phyloP scores from a whole-genome alignment of 2,329 filamentous ascomycete species.

The Nannizziopsis barbatae region DNA sequence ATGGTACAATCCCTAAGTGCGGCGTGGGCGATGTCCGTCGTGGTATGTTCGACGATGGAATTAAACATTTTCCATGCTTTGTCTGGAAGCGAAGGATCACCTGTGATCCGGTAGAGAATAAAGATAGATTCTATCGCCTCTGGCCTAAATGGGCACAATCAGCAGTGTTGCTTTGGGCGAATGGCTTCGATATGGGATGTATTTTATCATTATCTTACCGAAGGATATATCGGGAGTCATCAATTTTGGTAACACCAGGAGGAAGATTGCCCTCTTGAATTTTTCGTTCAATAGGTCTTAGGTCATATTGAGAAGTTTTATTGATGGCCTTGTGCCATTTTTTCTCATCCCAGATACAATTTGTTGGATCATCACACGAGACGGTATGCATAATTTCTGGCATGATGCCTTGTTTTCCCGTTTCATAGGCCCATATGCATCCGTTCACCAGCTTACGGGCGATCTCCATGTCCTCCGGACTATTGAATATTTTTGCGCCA shows the following conservation, averaged over 20 bases:
- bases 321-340: constrained; percentile 8
- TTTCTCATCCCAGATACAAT: constrained; percentile 13
- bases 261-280: constrained; percentile 10
- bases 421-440: constrained; percentile 46
- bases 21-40: constrained; percentile 55
- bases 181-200: constrained; percentile 11
- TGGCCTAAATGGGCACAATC: constrained; percentile 38
- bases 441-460: constrained; percentile 44
- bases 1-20: constrained; percentile 27
- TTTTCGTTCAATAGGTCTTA: not conserved
- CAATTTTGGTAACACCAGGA: constrained; percentile 12
- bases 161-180: not conserved
- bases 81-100: constrained; percentile 62
- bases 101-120: constrained; percentile 84
- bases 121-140: constrained; percentile 83
- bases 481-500: constrained; percentile 42
- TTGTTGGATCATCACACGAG: constrained; percentile 25
- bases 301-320: not conserved
- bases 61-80: constrained; percentile 81
- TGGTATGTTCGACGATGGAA: constrained; percentile 55
- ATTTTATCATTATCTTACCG: constrained; percentile 11
- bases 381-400: constrained; percentile 39
- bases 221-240: constrained; percentile 13
- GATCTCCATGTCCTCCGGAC: constrained; percentile 39
- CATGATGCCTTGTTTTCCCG: constrained; percentile 43